Base-by-base conservation (phyloP, 495 filamentous ascomycete species). In the Annulohypoxylon stygium region DNA sequence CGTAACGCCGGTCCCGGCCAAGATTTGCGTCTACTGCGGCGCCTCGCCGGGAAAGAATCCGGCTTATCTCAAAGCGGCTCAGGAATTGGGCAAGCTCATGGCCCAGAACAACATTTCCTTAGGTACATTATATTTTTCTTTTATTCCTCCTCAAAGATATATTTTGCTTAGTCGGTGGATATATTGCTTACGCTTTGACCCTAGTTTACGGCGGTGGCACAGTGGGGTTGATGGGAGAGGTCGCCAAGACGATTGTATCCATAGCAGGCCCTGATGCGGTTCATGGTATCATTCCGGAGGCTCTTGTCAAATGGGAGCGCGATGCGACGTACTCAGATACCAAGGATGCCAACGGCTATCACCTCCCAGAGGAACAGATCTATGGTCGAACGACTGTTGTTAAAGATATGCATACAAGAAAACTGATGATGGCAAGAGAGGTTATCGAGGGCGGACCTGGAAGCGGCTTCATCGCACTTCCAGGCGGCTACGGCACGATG, bases 121-220 rank as follows among this genome's bases (percentile, higher is more conserved):
- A 34, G 84, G 84, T 86, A 58, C 55, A 72, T 62, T 16, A 2
- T 36, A 39, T 33, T 9, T 50, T 26, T 3, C 33, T 4, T 36
- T 36, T 0, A 6, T 36, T 7, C 14, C 2, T 18, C 25, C n/a
- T 20, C 0, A n/a, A 12, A 18, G 2, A 10, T 34, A 8, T 18
- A 12, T 51, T 8, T 11, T 23, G 20, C 20, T 23, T 23, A 23
- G 20, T 23, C 20, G 20, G 20, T 34, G 26, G 63, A 30, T 34
- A 63, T 50, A 8, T 59, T 16, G 61, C 69, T 77, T 65, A 78
- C 43, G 4, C 47, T 0, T 0, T 23, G 0, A 39, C 0, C 64
- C 16, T 64, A 86, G 92, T 98, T 61, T 99, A 97, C 81, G 96
- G 96, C 76, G 96, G 97, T 67, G 96, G 96, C 75, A 97, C 97